Evolutionary conservation across 192 early-diverging fungal species (phyloP).

Genomic region (Fimicolochytrium jonesii): DNA sequence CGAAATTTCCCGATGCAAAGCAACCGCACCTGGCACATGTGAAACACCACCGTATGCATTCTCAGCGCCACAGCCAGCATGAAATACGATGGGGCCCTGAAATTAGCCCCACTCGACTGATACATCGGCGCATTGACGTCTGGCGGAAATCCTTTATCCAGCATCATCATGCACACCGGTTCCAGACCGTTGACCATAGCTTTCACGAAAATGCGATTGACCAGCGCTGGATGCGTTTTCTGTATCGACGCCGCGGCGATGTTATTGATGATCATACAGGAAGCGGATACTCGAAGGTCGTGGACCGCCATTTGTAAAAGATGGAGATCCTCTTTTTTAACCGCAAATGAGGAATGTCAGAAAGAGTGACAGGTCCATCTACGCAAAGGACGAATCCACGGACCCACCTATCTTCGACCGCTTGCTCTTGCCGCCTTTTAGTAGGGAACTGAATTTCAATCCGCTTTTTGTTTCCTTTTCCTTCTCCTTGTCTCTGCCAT

Average conservation of each 20-base stretch:
- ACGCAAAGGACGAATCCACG: neutral
- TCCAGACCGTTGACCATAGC: conserved; percentile 50
- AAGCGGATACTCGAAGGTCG: conserved; percentile 26
- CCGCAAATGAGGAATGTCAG: neutral
- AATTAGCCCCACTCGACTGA: neutral
- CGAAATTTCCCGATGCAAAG: neutral
- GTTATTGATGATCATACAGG: conserved; percentile 38
- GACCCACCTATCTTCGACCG: conserved; percentile 29
- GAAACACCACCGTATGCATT: conserved; percentile 38
- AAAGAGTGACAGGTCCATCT: neutral
- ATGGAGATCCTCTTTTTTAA: conserved; percentile 37
- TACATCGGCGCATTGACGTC: conserved; percentile 48
- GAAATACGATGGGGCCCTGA: conserved; percentile 49
- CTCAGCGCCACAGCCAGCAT: conserved; percentile 43
- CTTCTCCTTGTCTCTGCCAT: neutral
- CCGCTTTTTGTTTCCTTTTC: conserved; percentile 26
- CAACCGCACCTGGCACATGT: conserved; percentile 50
- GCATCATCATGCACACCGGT: conserved; percentile 42
- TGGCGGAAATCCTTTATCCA: conserved; percentile 54
- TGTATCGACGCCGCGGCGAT: conserved; percentile 25
- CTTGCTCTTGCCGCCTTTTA: conserved; percentile 39
- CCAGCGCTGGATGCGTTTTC: conserved; percentile 43
- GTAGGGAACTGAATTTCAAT: conserved; percentile 31
- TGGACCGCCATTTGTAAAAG: conserved; percentile 40
- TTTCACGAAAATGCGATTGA: conserved; percentile 40